These are phyloP conservation scores for Fusarium chaquense DNA, from an alignment of 2,329 filamentous ascomycete genomes.

Conservation along the genomic window DNA sequence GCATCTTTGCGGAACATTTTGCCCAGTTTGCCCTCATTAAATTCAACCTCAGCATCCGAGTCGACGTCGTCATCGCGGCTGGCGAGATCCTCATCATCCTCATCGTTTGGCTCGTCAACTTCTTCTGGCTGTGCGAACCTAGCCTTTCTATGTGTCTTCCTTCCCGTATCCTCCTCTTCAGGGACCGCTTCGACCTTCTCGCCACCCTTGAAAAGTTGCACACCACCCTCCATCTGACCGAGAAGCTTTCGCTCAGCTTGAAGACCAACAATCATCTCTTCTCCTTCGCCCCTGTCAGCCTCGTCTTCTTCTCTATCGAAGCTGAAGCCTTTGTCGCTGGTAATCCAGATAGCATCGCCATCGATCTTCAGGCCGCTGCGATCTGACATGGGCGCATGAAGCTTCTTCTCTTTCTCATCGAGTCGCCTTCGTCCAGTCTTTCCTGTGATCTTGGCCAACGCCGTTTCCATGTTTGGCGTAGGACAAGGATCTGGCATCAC, in stretches of 20 bases:
- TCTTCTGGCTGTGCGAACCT: constrained; percentile 71
- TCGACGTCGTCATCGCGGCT: constrained; percentile 66
- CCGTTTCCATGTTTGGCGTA: constrained; percentile 90
- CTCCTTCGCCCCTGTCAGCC: constrained; percentile 87
- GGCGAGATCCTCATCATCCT: constrained; percentile 65
- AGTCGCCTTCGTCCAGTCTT: constrained; percentile 84
- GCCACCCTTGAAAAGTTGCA: constrained; percentile 87
- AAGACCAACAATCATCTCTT: constrained; percentile 91
- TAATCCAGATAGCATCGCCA: constrained; percentile 95
- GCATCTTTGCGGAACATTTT: constrained; percentile 68
- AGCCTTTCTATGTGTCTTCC: constrained; percentile 69
- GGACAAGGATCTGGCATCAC: constrained; percentile 93
- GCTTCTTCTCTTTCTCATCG: constrained; percentile 95
- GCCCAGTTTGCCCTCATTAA: constrained; percentile 70
- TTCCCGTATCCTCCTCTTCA: constrained; percentile 67
- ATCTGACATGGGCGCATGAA: constrained; percentile 98
- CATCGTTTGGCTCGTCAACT: constrained; percentile 65
- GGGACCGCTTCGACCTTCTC: constrained; percentile 71
- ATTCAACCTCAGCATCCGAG: constrained; percentile 67
- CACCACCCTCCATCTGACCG: constrained; percentile 83
- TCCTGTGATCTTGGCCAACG: constrained; percentile 83
- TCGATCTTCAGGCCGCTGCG: constrained; percentile 96
- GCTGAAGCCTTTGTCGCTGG: constrained; percentile 76
- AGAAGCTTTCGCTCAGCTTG: constrained; percentile 86
- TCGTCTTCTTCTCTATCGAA: constrained; percentile 77